phyloP scores from a whole-genome alignment of 768 basidiomycete species.

The Boletus barrowsii region DNA sequence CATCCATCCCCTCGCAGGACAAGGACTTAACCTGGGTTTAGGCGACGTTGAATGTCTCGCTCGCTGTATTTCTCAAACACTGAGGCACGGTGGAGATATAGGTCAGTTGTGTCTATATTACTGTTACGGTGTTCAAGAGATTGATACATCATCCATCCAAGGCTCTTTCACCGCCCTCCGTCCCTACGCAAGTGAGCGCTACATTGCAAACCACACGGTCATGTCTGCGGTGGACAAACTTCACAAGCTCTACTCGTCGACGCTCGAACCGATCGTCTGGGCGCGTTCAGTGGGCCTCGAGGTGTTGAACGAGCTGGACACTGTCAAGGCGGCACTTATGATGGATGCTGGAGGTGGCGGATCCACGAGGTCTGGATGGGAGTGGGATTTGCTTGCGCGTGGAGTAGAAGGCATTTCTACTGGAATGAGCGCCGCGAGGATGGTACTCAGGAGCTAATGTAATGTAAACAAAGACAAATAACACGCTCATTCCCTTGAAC shows the following conservation, averaged over 20 bases:
- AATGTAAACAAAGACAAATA: constrained; percentile 20
- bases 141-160: neutral
- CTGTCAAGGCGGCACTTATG: constrained; percentile 83
- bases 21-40: constrained; percentile 93
- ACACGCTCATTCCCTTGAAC: constrained; percentile 8
- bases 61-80: constrained; percentile 55
- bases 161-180: constrained; percentile 73
- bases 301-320: constrained; percentile 84
- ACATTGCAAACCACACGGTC: constrained; percentile 81
- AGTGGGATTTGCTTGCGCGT: constrained; percentile 34
- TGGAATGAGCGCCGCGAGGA: constrained; percentile 32
- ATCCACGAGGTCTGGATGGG: constrained; percentile 30
- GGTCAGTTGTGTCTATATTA: constrained; percentile 43
- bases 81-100: constrained; percentile 73
- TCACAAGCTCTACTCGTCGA: constrained; percentile 78
- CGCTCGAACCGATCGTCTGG: constrained; percentile 74
- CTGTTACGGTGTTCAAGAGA: neutral
- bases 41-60: constrained; percentile 77
- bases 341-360: constrained; percentile 59
- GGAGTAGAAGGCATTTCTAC: constrained; percentile 45
- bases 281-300: constrained; percentile 85
- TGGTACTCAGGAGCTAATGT: neutral
- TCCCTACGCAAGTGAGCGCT: constrained; percentile 78
- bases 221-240: constrained; percentile 87
- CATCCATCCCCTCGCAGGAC: constrained; percentile 91